Base-by-base conservation (phyloP, 441 rosid species). In the Gossypium laxum region DNA sequence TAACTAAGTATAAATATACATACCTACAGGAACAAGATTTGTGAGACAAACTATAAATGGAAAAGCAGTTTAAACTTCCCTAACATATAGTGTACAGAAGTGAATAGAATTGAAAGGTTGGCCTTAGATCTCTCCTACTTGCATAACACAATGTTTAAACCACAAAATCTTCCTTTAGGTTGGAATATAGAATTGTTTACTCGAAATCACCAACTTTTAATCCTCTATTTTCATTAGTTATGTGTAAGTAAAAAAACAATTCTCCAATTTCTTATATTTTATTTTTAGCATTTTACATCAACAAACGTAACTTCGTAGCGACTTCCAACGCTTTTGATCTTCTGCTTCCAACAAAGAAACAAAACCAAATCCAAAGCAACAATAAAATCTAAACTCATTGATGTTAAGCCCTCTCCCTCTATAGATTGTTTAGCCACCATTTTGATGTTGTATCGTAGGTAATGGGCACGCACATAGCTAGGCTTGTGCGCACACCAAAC, bases 381-480 rank as follows among this genome's bases (percentile, higher is more conserved):
- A 57, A 3, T 11, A 47, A 2, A 21, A 70, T 48, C 51, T 2
- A 18, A 57, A 17, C 28, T 48, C 18, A 7, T 45, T 66, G 57
- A 21, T 5, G 56, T 43, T 38, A 63, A 60, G 66, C 45, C 59
- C 24, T 57, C 24, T 22, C 50, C 10, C 54, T 56, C 24, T 30
- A 26, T 22, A 47, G 47, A 59, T 57, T 74, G 22, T 73, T 61
- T 66, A 60, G 22, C 66, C 4, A 28, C 38, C 32, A 3, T 41
- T 22, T 26, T 57, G n/a, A 76, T 59, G 68, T 67, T 1, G 73
- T 70, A 63, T 12, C 2, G 76, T 77, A 75, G 85, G 73, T 72
- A 74, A 88, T 86, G 88, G 82, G 87, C 80, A 88, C 84, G 86
- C 81, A 57, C 83, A 84, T 76, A 67, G 84, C 81, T 32, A 74